These are phyloP conservation scores for Clitopilus passeckerianus DNA, from an alignment of 768 basidiomycete genomes.

Conservation along the genomic window DNA sequence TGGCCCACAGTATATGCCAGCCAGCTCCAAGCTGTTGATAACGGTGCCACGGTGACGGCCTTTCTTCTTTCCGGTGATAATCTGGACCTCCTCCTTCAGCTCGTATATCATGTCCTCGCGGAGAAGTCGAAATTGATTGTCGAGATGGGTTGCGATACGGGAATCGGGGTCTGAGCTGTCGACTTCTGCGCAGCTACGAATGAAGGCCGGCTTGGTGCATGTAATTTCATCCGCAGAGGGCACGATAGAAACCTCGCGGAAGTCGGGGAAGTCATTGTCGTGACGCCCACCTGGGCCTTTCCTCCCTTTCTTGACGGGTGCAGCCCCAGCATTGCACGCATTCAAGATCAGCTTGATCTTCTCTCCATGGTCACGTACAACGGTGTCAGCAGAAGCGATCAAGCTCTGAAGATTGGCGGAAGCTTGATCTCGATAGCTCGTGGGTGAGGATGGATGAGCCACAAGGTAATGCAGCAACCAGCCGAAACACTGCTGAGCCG, in stretches of 20 bases:
- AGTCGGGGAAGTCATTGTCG: slow-evolving; percentile 63
- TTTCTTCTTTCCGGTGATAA: slow-evolving; percentile 31
- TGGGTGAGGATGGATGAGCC: slow-evolving; percentile 14
- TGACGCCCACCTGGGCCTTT: slow-evolving; percentile 62
- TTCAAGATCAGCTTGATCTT: slow-evolving; percentile 22
- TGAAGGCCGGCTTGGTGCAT: slow-evolving; percentile 39
- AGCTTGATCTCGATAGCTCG: slow-evolving; percentile 23
- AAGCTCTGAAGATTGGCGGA: slow-evolving; percentile 20
- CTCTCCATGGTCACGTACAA: slow-evolving; percentile 14
- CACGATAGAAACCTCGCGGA: slow-evolving; percentile 55
- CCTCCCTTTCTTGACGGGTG: no score
- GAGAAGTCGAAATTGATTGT: slow-evolving; percentile 62
- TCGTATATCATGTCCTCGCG: slow-evolving; percentile 61
- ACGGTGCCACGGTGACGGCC: slow-evolving; percentile 26
- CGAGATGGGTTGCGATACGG: slow-evolving; percentile 46
- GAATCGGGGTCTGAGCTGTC: slow-evolving; percentile 34
- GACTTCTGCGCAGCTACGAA: slow-evolving; percentile 37
- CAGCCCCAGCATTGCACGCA: slow-evolving; percentile 15
- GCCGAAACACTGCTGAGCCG: slow-evolving; percentile 25
- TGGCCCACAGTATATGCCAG: slow-evolving; percentile 27
- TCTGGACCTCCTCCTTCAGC: slow-evolving; percentile 50
- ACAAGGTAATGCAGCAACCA: slow-evolving; percentile 34
- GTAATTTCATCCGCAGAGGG: slow-evolving; percentile 57
- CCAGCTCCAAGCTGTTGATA: slow-evolving; percentile 28
- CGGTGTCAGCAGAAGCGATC: slow-evolving; percentile 17